These are phyloP conservation scores for Hygrocybe coccinea DNA, from an alignment of 768 basidiomycete species.

Conservation along the genomic window DNA sequence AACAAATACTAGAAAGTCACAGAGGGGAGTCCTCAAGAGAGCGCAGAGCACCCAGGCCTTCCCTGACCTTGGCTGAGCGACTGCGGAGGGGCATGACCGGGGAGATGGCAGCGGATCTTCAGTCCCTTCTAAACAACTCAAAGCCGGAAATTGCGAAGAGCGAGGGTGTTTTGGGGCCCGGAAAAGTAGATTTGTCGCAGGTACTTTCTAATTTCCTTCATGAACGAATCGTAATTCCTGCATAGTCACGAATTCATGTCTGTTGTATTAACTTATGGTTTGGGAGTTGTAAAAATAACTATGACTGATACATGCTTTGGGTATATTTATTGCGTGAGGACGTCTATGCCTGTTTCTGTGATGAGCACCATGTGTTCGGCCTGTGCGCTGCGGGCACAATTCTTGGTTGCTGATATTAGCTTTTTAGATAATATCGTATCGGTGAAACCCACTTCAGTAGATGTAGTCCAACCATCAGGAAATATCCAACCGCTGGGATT, in stretches of 20 bases:
- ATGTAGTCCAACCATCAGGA: constrained; percentile 92
- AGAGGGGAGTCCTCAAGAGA: constrained; percentile 22
- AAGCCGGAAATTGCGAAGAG: constrained; percentile 61
- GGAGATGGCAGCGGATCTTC: constrained; percentile 71
- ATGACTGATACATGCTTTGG: background rate
- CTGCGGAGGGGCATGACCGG: constrained; percentile 73
- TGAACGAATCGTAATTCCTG: constrained; percentile 48
- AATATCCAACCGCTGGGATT: constrained; percentile 70
- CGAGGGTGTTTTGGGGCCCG: constrained; percentile 42
- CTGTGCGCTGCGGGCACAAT: constrained; percentile 77
- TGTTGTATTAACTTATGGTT: constrained; percentile 11
- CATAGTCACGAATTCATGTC: constrained; percentile 30
- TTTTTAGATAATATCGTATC: background rate
- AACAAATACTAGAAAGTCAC: constrained; percentile 13
- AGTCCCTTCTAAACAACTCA: constrained; percentile 59
- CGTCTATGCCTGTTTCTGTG: constrained; percentile 70
- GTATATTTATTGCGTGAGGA: constrained; percentile 52
- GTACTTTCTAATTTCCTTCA: constrained; percentile 62
- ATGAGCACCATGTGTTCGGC: constrained; percentile 87
- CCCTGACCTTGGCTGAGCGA: constrained; percentile 56
- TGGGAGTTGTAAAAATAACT: background rate
- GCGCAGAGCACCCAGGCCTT: constrained; percentile 40
- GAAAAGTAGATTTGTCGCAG: constrained; percentile 51
- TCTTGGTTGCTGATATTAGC: constrained; percentile 36
- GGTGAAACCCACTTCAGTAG: constrained; percentile 59